Evolutionary conservation across 768 basidiomycete species (phyloP), one percentile per base, ranked within the genome.

Genomic region (Xerocomellus dryophilus): DNA sequence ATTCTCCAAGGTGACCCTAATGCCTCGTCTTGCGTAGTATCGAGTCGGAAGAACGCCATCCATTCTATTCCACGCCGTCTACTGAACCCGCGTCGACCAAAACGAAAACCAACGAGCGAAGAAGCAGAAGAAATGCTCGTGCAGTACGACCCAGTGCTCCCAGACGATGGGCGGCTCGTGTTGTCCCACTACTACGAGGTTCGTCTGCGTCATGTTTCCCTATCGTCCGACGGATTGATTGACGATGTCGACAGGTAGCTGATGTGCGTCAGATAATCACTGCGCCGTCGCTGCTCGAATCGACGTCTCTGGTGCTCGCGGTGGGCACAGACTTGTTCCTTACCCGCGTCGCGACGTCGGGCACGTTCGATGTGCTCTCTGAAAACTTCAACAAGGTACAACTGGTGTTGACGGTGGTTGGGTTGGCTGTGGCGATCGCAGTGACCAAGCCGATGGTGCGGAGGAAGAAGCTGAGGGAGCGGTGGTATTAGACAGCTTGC

Each of bases 371-470:
- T 65, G 85, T 97, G 23, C 80, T 98, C 8, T 91, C 82, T 62
- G 89, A 94, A 69, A 85, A 77, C 64, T 98, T 98, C 71, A 98
- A 98, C 76, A 97, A 98, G 75, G 78, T 74, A 1, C 96, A 98
- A 70, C 77, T 98, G 21, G 82, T 95, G 58, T 71, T 93, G 27
- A 98, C 93, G 2, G 83, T 96, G 32, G 69, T 74, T 1, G 92
- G 81, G 0, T 68, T 98, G 54, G 78, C 75, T 3, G 62, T 81
- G 6, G 95, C 86, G n/a, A 90, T 97, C 57, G 68, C 83, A n/a
- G 67, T 94, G 35, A 85, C 85, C 20, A 84, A 81, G 67, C 93
- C 93, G 31, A 90, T 95, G 75, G 92, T 95, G 21, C 71, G 70
- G 61, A 72, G 79, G 66, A 92, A 89, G 68, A 73, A 70, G 58